Base-by-base conservation (phyloP, 78 protist genomes). In the Dictyostelium firmibasis region DNA sequence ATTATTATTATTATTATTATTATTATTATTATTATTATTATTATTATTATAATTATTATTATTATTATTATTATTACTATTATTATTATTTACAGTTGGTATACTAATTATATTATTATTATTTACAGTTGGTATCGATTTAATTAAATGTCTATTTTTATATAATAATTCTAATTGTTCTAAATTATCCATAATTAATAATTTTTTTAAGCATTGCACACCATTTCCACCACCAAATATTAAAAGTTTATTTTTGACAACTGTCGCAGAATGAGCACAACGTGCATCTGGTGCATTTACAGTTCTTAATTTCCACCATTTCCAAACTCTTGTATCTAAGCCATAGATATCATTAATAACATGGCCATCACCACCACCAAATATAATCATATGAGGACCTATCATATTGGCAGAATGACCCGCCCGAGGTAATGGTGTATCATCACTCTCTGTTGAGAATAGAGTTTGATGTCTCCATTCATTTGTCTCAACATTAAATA, bases 291-390 rank as follows among this genome's bases (percentile, higher is more conserved):
- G 94, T 0, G 94, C 33, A 33, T 72, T 72, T 27, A 36, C 74
- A 20, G 81, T 25, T 25, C 31, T 62, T 20, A 89, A 44, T 69
- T 81, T 89, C 94, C 94, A 89, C 94, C 94, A 89, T 81, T 47
- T 43, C 86, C 86, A 89, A 44, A 9, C 33, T 18, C 35, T 43
- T 0, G 79, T 81, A 50, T 89, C 94, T 16, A 89, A 31, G 16
- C 72, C 87, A 81, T 79, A 50, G 36, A 78, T 47, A 69, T 89
- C 94, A 81, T 89, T 81, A 4, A 89, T 60, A 14, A 89, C 82
- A 33, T 89, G 84, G 13, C 96, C 96, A 74, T 93, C 96, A 38
- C 91, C 92, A 53, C 96, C 96, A 60, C 96, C 96, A 75, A 92
- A 92, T 4, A 92, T 72, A 20, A 84, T 16, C 84, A 84, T 72